Evolutionary conservation across 2,329 filamentous ascomycete genomes (phyloP).

Genomic region (Lasiodiplodia hormozganensis): DNA sequence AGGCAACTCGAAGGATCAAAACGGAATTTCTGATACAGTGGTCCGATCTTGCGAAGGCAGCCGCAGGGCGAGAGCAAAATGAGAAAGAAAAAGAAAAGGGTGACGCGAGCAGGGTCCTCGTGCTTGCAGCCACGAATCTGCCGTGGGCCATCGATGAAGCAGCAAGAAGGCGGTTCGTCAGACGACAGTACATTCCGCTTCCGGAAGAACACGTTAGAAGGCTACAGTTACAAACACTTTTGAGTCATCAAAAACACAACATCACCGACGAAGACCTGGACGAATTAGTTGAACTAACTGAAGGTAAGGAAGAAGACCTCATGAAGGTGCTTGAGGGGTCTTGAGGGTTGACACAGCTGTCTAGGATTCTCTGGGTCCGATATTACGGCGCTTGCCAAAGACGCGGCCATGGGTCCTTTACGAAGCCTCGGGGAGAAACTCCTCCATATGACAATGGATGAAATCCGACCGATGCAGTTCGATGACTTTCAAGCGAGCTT

Average conservation of each 20-base stretch:
- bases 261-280: conserved; percentile 75
- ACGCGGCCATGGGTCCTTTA: conserved; percentile 95
- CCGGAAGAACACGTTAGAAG: conserved; percentile 84
- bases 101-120: conserved; percentile 86
- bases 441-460: conserved; percentile 89
- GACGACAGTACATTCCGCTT: conserved; percentile 93
- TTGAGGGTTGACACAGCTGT: not conserved
- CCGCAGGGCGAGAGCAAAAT: conserved; percentile 78
- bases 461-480: conserved; percentile 86
- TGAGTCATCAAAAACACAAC: conserved; percentile 87
- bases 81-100: conserved; percentile 73
- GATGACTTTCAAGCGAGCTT: conserved; percentile 86
- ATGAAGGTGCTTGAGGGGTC: not conserved
- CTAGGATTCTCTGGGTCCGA: conserved; percentile 96
- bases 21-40: conserved; percentile 98
- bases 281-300: conserved; percentile 77
- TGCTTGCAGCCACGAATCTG: conserved; percentile 92
- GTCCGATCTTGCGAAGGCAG: conserved; percentile 91
- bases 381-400: conserved; percentile 94
- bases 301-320: conserved; percentile 64
- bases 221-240: conserved; percentile 76
- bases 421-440: conserved; percentile 88
- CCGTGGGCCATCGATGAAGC: conserved; percentile 99
- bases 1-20: conserved; percentile 92
- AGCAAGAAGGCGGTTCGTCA: conserved; percentile 85